phyloP scores from a whole-genome alignment of 2,329 filamentous ascomycete genomes.

The Colletotrichum gigasporum region DNA sequence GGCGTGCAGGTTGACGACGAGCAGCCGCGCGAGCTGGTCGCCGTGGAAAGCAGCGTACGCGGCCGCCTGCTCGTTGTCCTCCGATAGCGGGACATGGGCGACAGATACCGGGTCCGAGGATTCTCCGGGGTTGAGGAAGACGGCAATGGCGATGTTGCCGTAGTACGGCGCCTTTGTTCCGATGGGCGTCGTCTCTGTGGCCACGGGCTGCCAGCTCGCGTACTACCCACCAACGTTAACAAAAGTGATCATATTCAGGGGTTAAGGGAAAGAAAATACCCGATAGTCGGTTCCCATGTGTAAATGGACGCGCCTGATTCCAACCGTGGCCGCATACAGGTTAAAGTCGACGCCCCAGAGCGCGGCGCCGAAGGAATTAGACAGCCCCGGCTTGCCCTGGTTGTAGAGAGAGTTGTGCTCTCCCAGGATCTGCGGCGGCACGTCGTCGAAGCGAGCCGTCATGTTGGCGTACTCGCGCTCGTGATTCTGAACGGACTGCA shows the following conservation, averaged over 20 bases:
- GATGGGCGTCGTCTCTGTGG: slow-evolving; percentile 55
- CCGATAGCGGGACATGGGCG: slow-evolving; percentile 53
- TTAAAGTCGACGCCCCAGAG: slow-evolving; percentile 73
- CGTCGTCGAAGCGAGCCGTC: slow-evolving; percentile 46
- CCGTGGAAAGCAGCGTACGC: slow-evolving; percentile 66
- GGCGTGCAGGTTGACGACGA: slow-evolving; percentile 65
- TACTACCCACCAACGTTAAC: slow-evolving; percentile 46
- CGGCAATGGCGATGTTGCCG: slow-evolving; percentile 66
- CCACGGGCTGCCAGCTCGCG: slow-evolving; percentile 67
- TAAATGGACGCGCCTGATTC: slow-evolving; percentile 68
- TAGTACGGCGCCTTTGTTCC: slow-evolving; percentile 74
- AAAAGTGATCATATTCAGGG: background rate
- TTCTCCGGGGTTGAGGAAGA: slow-evolving; percentile 59
- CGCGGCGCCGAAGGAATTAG: slow-evolving; percentile 72
- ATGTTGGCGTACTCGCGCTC: slow-evolving; percentile 56
- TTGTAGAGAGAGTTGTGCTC: slow-evolving; percentile 72
- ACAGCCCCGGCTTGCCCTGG: slow-evolving; percentile 68
- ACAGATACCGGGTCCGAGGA: slow-evolving; percentile 50
- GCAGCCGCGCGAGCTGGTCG: slow-evolving; percentile 54
- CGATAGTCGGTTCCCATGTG: slow-evolving; percentile 72
- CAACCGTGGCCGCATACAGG: slow-evolving; percentile 63
- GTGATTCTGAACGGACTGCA: slow-evolving; percentile 57
- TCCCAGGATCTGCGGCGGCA: slow-evolving; percentile 66
- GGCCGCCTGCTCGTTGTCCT: slow-evolving; percentile 48
- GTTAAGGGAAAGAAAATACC: slow-evolving; percentile 32